Conservation (phyloP, 2,329 filamentous ascomycete genomes). For the Trichoderma semiorbis region DNA sequence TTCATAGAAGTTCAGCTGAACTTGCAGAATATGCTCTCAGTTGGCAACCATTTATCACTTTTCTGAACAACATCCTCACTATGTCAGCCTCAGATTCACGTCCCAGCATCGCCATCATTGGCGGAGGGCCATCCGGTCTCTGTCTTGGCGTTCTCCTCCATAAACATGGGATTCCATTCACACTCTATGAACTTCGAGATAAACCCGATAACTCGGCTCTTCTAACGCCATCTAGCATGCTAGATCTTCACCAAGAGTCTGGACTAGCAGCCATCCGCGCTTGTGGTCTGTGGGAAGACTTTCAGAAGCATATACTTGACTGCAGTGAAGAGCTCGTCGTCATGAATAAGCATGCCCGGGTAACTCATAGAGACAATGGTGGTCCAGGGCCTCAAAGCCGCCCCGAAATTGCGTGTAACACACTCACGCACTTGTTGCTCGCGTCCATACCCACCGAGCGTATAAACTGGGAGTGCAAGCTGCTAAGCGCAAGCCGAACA, state of each 20-base stretch:
- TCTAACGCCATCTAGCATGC: conserved; percentile 36
- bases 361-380: conserved; percentile 25
- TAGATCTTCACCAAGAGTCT: conserved; percentile 47
- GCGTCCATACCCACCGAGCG: conserved; percentile 28
- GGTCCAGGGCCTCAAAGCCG: conserved; percentile 23
- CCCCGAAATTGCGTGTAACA: conserved; percentile 39
- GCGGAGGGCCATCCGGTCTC: conserved; percentile 45
- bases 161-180: conserved; percentile 32
- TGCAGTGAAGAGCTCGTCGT: conserved; percentile 22
- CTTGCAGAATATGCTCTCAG: not conserved
- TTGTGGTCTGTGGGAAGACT: conserved; percentile 43
- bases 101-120: conserved; percentile 30
- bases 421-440: conserved; percentile 35
- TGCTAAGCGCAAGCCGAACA: conserved; percentile 26
- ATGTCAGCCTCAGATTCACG: not conserved
- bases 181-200: conserved; percentile 35
- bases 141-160: conserved; percentile 47
- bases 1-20: not conserved
- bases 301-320: conserved; percentile 36
- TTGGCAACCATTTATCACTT: not conserved
- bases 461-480: conserved; percentile 38
- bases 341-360: conserved; percentile 27
- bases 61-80: not conserved
- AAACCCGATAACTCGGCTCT: conserved; percentile 28
- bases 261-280: conserved; percentile 44